These are phyloP conservation scores for Oenanthe sinensis DNA, from an alignment of 129 eudicot species.

Conservation along the genomic window DNA sequence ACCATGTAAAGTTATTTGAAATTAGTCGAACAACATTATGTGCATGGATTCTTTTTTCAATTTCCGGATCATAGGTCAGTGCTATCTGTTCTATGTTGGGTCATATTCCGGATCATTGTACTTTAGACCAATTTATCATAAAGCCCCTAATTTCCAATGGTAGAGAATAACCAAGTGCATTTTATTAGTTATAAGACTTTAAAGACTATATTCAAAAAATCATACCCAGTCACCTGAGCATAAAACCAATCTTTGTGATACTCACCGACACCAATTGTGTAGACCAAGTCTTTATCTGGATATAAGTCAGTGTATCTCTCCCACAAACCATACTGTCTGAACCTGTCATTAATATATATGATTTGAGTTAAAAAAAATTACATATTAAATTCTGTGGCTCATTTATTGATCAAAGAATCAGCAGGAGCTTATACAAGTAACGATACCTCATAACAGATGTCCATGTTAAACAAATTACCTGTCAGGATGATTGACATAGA, in stretches of 20 bases:
- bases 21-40: neutral
- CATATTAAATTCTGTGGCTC: neutral
- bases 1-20: neutral
- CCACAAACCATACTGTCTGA: conserved; percentile 58
- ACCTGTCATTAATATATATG: conserved; percentile 20
- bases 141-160: too few species aligned
- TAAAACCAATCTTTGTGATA: conserved; percentile 46
- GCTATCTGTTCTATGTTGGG: neutral
- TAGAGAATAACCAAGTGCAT: neutral
- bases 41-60: neutral
- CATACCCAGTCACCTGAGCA: conserved; percentile 48
- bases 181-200: neutral
- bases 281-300: conserved; percentile 33
- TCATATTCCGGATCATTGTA: neutral
- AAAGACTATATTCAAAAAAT: neutral
- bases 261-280: conserved; percentile 30
- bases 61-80: neutral
- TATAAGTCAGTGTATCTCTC: conserved; percentile 39
- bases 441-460: neutral
- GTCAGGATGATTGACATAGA: conserved; percentile 40
- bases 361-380: neutral
- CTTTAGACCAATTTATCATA: neutral
- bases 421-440: neutral
- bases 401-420: neutral
- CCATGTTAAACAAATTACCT: conserved; percentile 24